phyloP scores from a whole-genome alignment of 1,284 basidiomycete species.

The Melampsora americana region DNA sequence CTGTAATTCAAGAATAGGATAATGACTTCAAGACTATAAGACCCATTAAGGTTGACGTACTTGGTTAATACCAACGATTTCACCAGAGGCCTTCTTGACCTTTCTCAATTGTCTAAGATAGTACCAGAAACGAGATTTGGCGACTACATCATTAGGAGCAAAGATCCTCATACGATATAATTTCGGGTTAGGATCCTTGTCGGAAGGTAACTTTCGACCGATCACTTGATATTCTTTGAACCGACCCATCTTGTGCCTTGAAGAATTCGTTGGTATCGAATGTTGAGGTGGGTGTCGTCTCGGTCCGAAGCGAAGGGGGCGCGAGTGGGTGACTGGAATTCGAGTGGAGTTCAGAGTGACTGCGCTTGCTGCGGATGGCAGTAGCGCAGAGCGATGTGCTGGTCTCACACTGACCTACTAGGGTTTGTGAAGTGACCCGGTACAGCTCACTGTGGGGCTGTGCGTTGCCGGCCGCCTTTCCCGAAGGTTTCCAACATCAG shows the following conservation, averaged over 20 bases:
- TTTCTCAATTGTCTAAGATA: constrained; percentile 97
- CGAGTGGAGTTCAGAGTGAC: background rate
- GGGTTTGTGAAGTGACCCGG: background rate
- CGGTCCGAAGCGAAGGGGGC: background rate
- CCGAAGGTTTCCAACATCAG: too few species aligned
- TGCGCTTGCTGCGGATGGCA: background rate
- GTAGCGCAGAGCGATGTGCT: background rate
- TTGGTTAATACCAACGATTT: constrained; percentile 96
- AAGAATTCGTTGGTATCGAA: background rate
- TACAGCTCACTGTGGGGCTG: too few species aligned
- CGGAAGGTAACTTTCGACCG: constrained; percentile 93
- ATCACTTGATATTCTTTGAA: constrained; percentile 86
- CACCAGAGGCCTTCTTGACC: constrained; percentile 98
- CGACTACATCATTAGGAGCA: constrained; percentile 94
- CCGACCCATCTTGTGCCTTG: constrained; percentile 38
- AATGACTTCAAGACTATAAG: constrained; percentile 9
- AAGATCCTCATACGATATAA: constrained; percentile 99
- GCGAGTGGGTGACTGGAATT: background rate
- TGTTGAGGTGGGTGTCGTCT: background rate
- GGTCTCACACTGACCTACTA: background rate
- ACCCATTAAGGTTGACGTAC: constrained; percentile 65
- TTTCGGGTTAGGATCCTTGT: constrained; percentile 87
- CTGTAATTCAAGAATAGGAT: background rate
- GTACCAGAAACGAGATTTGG: constrained; percentile 99
- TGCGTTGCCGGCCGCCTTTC: too few species aligned